Percentiles rank a stretch among this genome's conserved stretches.
Conservation (phyloP, 2,329 filamentous ascomycete species). For the Claviceps lovelessii region DNA sequence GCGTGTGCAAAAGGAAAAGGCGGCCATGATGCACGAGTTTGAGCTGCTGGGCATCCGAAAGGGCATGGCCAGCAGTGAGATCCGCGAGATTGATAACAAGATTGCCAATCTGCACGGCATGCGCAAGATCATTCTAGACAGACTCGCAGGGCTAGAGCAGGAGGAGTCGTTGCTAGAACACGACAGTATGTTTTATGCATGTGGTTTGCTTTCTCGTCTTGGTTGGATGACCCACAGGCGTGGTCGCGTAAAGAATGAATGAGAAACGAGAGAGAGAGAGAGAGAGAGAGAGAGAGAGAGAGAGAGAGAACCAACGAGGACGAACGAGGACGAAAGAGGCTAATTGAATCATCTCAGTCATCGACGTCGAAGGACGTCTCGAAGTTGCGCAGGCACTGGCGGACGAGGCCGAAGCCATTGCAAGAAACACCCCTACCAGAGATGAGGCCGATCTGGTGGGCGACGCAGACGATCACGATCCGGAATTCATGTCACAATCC, state of each 20-base stretch:
- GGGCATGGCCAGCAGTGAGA: conserved; percentile 95
- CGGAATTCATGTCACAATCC: conserved; percentile 87
- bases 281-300: too few species aligned
- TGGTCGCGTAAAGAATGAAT: too few species aligned
- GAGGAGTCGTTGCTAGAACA: conserved; percentile 84
- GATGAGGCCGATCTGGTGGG: conserved; percentile 39
- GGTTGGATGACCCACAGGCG: neutral
- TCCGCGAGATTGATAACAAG: conserved; percentile 92
- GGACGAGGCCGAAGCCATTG: conserved; percentile 44
- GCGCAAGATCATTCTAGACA: conserved; percentile 80
- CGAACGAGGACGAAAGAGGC: neutral
- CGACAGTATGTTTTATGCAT: conserved; percentile 47
- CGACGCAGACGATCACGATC: conserved; percentile 33
- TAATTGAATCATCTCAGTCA: conserved; percentile 26
- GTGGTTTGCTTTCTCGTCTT: neutral
- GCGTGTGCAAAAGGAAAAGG: conserved; percentile 67
- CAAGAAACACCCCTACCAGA: conserved; percentile 34
- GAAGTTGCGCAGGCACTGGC: conserved; percentile 46
- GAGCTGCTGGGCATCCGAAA: conserved; percentile 88
- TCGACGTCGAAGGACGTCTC: conserved; percentile 46
- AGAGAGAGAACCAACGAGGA: too few species aligned
- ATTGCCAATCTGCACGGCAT: conserved; percentile 86
- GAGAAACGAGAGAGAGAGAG: too few species aligned
- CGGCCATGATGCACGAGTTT: conserved; percentile 65
- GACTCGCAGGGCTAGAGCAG: conserved; percentile 72